Evolutionary conservation across 2,329 filamentous ascomycete genomes (phyloP), one percentile per base, ranked within the genome.

Genomic region (Elsinoe batatas): DNA sequence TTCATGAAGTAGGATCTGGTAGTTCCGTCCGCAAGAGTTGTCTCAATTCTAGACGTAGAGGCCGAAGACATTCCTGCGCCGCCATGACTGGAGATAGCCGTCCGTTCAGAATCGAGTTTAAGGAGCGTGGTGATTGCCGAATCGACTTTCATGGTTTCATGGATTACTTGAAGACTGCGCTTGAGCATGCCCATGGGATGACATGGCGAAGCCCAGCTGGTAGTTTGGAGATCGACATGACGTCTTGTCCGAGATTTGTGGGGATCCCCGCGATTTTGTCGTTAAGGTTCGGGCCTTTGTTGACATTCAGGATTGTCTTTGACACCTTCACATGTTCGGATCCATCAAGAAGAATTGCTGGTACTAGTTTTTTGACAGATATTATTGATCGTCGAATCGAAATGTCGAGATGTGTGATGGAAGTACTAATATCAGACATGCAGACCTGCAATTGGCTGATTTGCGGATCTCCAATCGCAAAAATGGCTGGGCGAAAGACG

Each of bases 1-100:
- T 91, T 91, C 69, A 91, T 79, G 67, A 91, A 91, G 64, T 79
- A 90, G 17, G 74, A 71, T 60, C 72, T 74, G 1, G 75, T 71
- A 42, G 71, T 71, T 30, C 78, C 80, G 62, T 81, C 71, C 13
- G 68, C 61, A 2, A 72, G 64, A 54, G 67, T 71, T 4, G 71
- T 72, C 3, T 70, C 72, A 43, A 81, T 74, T 65, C 83, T 86
- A 57, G 79, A 84, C 0, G 85, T 87, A 0, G 82, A 82, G 1
- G 85, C 76, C 60, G 72, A 75, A 56, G 72, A 75, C 57, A 86
- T 87, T 40, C 83, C 83, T 1, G 84, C 85, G 47, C 82, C 79
- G 56, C 84, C 85, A 59, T 84, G 79, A 3, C 79, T 72, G 1
- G 76, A 71, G 11, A 88, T 77, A 42, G 71, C 78, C 30, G 82